phyloP scores from a whole-genome alignment of 1,284 basidiomycete species.

The Leccinum fallax region DNA sequence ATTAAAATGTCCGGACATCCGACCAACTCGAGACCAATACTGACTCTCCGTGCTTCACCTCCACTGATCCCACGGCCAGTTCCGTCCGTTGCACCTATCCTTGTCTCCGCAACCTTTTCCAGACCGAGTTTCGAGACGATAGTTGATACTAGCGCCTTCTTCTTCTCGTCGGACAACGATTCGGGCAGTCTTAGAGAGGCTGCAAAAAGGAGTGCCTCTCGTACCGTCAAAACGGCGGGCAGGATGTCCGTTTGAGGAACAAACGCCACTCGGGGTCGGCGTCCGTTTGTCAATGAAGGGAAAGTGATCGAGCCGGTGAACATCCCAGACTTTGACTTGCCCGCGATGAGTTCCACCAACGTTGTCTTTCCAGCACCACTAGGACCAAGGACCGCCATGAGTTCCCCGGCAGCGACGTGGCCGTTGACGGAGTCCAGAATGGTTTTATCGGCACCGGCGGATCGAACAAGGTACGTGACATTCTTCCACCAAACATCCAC shows the following conservation, averaged over 20 bases:
- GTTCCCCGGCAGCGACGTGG: constrained; percentile 69
- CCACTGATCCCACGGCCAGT: constrained; percentile 79
- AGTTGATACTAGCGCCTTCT: constrained; percentile 66
- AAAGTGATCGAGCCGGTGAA: constrained; percentile 67
- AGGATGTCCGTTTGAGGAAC: constrained; percentile 87
- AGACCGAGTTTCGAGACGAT: constrained; percentile 81
- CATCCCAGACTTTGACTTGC: constrained; percentile 73
- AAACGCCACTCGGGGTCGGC: constrained; percentile 67
- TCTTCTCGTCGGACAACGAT: constrained; percentile 63
- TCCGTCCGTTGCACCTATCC: constrained; percentile 63
- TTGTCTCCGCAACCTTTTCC: constrained; percentile 61
- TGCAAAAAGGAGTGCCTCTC: constrained; percentile 83
- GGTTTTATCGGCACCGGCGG: constrained; percentile 54
- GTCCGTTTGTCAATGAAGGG: constrained; percentile 38
- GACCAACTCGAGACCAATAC: constrained; percentile 83
- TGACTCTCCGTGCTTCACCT: constrained; percentile 83
- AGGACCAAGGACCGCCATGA: constrained; percentile 88
- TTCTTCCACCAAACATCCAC: constrained; percentile 71
- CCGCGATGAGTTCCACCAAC: constrained; percentile 81
- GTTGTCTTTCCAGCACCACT: constrained; percentile 89
- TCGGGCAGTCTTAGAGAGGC: constrained; percentile 85
- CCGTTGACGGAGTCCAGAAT: constrained; percentile 77
- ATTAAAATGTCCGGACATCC: constrained; percentile 80
- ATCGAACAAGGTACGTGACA: constrained; percentile 66
- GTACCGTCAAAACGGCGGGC: constrained; percentile 77